A percentile compares a stretch with the other conserved stretches of the same genome.
Evolutionary conservation across 2,329 filamentous ascomycete species (phyloP).

Genomic region (Sclerotinia sclerotiorum): DNA sequence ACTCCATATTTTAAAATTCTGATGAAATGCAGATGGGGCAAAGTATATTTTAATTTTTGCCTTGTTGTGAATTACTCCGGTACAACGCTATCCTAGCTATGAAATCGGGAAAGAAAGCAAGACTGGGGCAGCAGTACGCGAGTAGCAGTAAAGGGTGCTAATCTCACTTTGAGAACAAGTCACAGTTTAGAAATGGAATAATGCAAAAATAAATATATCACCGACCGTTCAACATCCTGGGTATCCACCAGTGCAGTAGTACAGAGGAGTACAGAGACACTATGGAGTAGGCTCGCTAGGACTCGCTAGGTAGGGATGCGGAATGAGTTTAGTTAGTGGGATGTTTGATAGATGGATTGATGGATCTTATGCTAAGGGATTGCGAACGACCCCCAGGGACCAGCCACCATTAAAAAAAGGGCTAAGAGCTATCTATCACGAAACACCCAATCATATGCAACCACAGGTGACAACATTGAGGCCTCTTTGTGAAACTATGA

Average conservation of each 20-base stretch:
- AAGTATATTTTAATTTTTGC: slow-evolving; percentile 2
- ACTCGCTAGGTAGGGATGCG: not conserved
- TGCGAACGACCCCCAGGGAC: slow-evolving; percentile 7
- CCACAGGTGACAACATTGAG: not conserved
- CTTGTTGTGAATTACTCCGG: not conserved
- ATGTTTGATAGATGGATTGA: not conserved
- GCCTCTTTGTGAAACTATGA: slow-evolving; percentile 21
- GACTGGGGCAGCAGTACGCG: slow-evolving; percentile 6
- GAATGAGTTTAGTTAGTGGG: not conserved
- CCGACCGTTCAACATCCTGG: slow-evolving; percentile 13
- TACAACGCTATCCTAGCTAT: slow-evolving; percentile 1
- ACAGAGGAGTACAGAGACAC: not conserved
- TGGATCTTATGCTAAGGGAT: slow-evolving; percentile 11
- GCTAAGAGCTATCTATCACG: not conserved
- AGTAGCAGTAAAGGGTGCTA: not conserved
- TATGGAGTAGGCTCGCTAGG: not conserved
- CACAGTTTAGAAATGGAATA: slow-evolving; percentile 9
- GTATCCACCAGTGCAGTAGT: not conserved
- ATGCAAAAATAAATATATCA: slow-evolving; percentile 22
- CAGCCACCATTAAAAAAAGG: slow-evolving; percentile 10
- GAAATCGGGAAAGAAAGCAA: slow-evolving; percentile 12
- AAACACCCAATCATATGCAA: slow-evolving; percentile 21
- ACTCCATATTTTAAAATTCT: slow-evolving; percentile 16
- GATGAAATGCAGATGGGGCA: slow-evolving; percentile 3
- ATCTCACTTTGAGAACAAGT: not conserved